Conservation (phyloP, 2,329 filamentous ascomycete genomes). For the Diaporthe sp. region DNA sequence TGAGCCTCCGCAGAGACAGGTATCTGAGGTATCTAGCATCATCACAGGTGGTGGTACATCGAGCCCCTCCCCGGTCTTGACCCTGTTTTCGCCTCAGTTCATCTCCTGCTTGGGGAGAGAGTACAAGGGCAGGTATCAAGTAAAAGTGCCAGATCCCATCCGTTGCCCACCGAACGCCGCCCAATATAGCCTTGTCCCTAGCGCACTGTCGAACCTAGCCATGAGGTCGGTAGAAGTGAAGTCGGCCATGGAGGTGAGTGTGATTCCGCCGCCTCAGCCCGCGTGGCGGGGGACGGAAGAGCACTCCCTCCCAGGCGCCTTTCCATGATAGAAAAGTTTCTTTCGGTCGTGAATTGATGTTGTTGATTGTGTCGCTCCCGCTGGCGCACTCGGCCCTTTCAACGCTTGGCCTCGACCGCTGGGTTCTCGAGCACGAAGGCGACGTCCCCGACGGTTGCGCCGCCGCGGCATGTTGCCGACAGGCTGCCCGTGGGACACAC, state of each 20-base stretch:
- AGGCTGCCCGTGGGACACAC: conserved; percentile 64
- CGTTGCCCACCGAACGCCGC: conserved; percentile 2
- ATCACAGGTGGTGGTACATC: conserved; percentile 11
- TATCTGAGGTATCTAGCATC: conserved; percentile 20
- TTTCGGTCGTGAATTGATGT: not conserved
- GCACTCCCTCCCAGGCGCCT: not conserved
- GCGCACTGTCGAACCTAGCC: conserved; percentile 24
- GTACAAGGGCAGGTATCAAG: not conserved
- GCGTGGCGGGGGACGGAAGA: not conserved
- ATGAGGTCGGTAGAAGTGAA: conserved; percentile 29
- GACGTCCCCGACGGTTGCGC: conserved; percentile 60
- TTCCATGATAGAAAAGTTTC: not conserved
- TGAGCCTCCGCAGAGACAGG: conserved; percentile 23
- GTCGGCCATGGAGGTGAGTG: not conserved
- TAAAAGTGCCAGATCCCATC: not conserved
- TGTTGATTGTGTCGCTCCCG: not conserved
- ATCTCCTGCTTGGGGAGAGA: not conserved
- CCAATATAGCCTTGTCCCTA: conserved; percentile 18
- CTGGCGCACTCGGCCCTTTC: not conserved
- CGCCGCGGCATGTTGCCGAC: conserved; percentile 60
- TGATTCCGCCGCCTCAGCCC: not conserved
- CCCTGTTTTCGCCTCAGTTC: not conserved
- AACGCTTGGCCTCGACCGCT: conserved; percentile 11
- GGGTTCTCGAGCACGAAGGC: conserved; percentile 54
- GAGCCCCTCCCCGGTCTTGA: not conserved